Evolutionary conservation across 1,284 basidiomycete genomes (phyloP).

Genomic region (Ceratobasidium sp.): DNA sequence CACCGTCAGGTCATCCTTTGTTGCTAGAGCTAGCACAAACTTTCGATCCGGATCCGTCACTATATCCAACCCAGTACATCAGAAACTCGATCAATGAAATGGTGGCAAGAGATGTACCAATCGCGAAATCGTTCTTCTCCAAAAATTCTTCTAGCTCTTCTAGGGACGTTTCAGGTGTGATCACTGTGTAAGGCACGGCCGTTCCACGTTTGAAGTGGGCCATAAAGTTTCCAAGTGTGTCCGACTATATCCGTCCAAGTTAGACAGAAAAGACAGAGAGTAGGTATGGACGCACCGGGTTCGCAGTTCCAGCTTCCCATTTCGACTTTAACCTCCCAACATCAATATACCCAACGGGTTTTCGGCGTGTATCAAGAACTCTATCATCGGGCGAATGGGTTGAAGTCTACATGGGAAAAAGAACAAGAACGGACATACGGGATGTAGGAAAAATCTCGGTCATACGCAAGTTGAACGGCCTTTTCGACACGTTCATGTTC

Average conservation of each 20-base stretch:
- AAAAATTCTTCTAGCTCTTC: conserved; percentile 80
- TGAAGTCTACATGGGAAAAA: background rate
- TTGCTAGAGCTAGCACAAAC: conserved; percentile 86
- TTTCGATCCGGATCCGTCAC: conserved; percentile 84
- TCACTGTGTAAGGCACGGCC: conserved; percentile 71
- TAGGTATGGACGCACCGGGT: conserved; percentile 61
- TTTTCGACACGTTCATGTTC: conserved; percentile 70
- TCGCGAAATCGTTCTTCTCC: conserved; percentile 71
- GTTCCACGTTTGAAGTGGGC: conserved; percentile 74
- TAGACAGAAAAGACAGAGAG: background rate
- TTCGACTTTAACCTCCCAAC: conserved; percentile 74
- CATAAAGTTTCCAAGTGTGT: conserved; percentile 72
- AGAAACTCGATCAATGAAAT: background rate
- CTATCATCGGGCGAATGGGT: conserved; percentile 52
- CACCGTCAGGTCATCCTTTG: conserved; percentile 77
- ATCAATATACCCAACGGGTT: conserved; percentile 83
- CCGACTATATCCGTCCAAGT: conserved; percentile 55
- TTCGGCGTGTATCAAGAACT: conserved; percentile 73
- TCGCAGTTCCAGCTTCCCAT: conserved; percentile 75
- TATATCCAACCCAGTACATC: conserved; percentile 49
- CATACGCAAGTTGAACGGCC: conserved; percentile 85
- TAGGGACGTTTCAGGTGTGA: conserved; percentile 80
- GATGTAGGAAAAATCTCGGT: conserved; percentile 89
- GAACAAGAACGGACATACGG: conserved; percentile 61
- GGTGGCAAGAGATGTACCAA: conserved; percentile 60